phyloP scores from a whole-genome alignment of 192 early-diverging fungal species.

The Mortierella antarctica region DNA sequence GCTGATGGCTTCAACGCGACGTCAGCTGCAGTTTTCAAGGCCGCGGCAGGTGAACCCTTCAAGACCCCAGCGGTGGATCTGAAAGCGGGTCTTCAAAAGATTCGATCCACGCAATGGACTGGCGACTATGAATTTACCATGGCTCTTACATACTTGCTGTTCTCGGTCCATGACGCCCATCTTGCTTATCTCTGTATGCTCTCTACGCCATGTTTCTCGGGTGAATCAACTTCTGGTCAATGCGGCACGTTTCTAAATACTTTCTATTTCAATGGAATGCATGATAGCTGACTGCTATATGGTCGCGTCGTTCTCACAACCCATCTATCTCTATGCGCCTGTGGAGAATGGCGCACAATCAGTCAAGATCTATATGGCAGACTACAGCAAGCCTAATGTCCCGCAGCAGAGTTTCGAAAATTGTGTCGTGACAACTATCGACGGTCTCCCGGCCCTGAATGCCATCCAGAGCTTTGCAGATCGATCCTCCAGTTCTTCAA shows the following conservation, averaged over 20 bases:
- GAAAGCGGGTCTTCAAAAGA: conserved; percentile 21
- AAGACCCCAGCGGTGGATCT: conserved; percentile 13
- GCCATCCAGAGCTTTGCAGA: conserved; percentile 36
- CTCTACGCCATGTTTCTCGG: not conserved
- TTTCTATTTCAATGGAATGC: not conserved
- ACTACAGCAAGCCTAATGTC: conserved; percentile 6
- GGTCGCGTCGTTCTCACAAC: conserved; percentile 32
- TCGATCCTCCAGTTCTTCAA: conserved; percentile 34
- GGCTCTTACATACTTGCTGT: conserved; percentile 12
- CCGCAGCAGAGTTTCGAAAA: conserved; percentile 20
- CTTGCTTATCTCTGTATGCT: conserved; percentile 19
- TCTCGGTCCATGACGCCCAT: conserved; percentile 39
- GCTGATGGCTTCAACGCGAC: no score
- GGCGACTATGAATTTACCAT: conserved; percentile 41
- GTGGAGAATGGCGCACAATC: conserved; percentile 29
- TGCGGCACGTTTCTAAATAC: not conserved
- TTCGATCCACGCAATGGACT: conserved; percentile 20
- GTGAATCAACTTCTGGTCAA: not conserved
- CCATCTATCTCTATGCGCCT: conserved; percentile 32
- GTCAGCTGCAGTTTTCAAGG: no score
- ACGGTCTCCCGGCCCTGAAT: conserved; percentile 42
- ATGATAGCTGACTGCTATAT: conserved; percentile 28
- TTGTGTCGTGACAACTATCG: conserved; percentile 33
- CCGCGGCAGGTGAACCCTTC: not conserved
- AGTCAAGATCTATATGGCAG: conserved; percentile 17